Conservation (phyloP, 805 yeast species). For the Barnettozyma populi region DNA sequence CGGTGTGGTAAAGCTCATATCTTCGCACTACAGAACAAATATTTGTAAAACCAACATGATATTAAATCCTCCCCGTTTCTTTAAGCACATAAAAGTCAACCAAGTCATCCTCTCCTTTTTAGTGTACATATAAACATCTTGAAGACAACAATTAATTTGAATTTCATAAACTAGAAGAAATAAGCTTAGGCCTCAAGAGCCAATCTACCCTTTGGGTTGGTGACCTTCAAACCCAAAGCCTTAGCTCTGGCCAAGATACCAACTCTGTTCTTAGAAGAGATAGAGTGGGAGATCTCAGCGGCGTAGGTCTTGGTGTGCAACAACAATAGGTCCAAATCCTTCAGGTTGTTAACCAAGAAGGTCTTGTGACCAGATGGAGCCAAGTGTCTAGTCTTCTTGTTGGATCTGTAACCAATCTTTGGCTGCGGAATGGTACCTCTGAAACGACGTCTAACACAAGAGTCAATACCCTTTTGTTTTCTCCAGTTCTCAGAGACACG, state of each 20-base stretch:
- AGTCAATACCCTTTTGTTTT: constrained; percentile 99
- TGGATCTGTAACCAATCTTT: constrained; percentile 99
- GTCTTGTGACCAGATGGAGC: constrained; percentile 98
- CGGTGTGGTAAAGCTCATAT: background rate
- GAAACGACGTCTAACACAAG: constrained; percentile 99
- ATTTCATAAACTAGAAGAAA: constrained; percentile 5
- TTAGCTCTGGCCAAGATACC: constrained; percentile 94
- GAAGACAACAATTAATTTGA: background rate
- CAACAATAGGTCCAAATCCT: constrained; percentile 91
- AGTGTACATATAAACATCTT: constrained; percentile 3
- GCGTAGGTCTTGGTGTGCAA: constrained; percentile 98
- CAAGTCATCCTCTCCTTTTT: background rate
- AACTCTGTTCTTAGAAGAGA: constrained; percentile 97
- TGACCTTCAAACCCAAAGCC: constrained; percentile 96
- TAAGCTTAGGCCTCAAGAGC: constrained; percentile 84
- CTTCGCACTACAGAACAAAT: background rate
- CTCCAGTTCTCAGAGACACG: constrained; percentile 99
- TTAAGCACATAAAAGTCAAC: background rate
- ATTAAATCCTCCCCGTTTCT: constrained; percentile 7
- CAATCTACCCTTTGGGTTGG: constrained; percentile 99
- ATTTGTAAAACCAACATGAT: constrained; percentile 5
- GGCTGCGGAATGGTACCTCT: constrained; percentile 99
- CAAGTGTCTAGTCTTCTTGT: constrained; percentile 96
- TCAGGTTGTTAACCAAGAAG: constrained; percentile 85
- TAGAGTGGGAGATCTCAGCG: constrained; percentile 99